These are phyloP conservation scores for Aspergillus ibericus DNA, from an alignment of 2,329 filamentous ascomycete genomes.

Conservation along the genomic window DNA sequence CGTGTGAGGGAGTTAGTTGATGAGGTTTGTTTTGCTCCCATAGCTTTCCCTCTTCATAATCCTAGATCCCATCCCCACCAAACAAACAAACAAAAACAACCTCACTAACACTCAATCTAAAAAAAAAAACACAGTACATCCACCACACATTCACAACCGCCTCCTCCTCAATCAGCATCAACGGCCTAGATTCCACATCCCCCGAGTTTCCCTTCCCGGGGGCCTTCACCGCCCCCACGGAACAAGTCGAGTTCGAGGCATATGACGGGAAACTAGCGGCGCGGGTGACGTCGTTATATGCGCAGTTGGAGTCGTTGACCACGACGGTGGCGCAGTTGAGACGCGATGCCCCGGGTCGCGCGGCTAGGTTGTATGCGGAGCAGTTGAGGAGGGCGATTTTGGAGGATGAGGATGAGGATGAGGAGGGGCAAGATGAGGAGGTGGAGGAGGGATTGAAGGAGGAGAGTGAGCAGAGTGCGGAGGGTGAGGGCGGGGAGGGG, in stretches of 20 bases:
- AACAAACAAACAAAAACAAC: neutral
- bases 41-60: neutral
- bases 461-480: neutral
- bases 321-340: conserved; percentile 49
- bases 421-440: conserved; percentile 56
- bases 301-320: conserved; percentile 49
- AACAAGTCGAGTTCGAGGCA: conserved; percentile 50
- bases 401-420: conserved; percentile 41
- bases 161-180: conserved; percentile 48
- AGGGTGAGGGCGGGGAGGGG: neutral
- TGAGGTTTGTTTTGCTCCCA: conserved; percentile 28
- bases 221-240: conserved; percentile 35
- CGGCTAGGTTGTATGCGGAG: conserved; percentile 42
- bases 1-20: conserved; percentile 44
- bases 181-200: conserved; percentile 45
- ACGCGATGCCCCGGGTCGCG: conserved; percentile 44
- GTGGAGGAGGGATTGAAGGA: conserved; percentile 9
- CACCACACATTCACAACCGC: conserved; percentile 45
- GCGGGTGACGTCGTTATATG: conserved; percentile 46
- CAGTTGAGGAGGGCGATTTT: conserved; percentile 35
- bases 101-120: conserved; percentile 4
- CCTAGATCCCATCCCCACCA: neutral
- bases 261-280: conserved; percentile 47
- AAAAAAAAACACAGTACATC: conserved; percentile 39
- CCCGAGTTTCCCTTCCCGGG: conserved; percentile 33